A percentile compares a stretch with the other conserved stretches of the same genome.
These are phyloP conservation scores for Fraxinus xanthoxyloides DNA, from an alignment of 305 asterid species.

Conservation along the genomic window DNA sequence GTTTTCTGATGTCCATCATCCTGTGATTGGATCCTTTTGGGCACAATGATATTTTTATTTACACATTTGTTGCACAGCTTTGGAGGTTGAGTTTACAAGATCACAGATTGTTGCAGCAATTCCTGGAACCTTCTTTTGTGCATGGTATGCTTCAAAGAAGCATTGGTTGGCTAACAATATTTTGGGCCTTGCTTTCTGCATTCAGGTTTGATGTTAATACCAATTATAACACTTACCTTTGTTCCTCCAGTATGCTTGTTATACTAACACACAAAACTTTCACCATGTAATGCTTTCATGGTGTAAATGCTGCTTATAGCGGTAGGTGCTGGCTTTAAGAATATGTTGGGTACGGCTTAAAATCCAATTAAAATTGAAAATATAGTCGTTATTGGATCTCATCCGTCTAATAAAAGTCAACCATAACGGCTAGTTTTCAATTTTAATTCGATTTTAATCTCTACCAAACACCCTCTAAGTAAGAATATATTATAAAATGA, in stretches of 20 bases:
- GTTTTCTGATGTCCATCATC: neutral
- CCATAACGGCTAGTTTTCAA: too few relatives aligned
- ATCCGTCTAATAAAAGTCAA: too few relatives aligned
- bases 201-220: constrained; percentile 55
- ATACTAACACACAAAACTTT: neutral
- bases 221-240: neutral
- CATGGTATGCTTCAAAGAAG: constrained; percentile 89
- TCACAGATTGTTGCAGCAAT: constrained; percentile 80
- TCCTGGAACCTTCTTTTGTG: constrained; percentile 90
- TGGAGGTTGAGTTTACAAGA: constrained; percentile 86
- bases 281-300: neutral
- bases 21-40: neutral
- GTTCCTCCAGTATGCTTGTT: neutral
- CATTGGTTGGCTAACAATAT: constrained; percentile 97
- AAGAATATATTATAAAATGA: too few relatives aligned
- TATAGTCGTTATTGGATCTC: too few relatives aligned
- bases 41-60: constrained; percentile 29
- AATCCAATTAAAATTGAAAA: too few relatives aligned
- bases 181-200: constrained; percentile 88
- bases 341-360: too few relatives aligned
- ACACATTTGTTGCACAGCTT: constrained; percentile 53
- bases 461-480: too few relatives aligned
- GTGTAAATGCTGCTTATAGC: neutral
- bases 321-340: neutral
- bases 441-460: too few relatives aligned